Evolutionary conservation across 2,329 filamentous ascomycete genomes (phyloP).

Genomic region (Phymatotrichopsis omnivora): DNA sequence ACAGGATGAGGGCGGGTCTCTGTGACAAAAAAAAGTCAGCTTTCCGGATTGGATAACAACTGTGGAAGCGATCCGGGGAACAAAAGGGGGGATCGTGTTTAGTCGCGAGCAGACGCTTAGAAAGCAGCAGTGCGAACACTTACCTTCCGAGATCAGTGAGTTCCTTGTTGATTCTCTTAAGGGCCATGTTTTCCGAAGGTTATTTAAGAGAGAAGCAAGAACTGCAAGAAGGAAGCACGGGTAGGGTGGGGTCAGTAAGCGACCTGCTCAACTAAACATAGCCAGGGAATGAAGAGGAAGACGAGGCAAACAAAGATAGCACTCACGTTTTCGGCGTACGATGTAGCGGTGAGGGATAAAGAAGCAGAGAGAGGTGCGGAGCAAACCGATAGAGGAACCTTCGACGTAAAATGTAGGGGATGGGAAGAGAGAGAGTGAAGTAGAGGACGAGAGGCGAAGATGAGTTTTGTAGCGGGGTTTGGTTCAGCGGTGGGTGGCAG

Average conservation of each 20-base stretch:
- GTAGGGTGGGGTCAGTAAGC: slow-evolving; percentile 21
- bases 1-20: slow-evolving; percentile 97
- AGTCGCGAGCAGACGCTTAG: slow-evolving; percentile 2
- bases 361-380: neutral
- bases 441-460: slow-evolving; percentile 6
- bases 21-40: slow-evolving; percentile 38
- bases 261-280: neutral
- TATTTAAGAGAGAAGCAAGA: slow-evolving; percentile 10
- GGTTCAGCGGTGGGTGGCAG: slow-evolving; percentile 16
- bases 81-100: neutral
- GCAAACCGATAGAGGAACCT: slow-evolving; percentile 11
- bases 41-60: neutral
- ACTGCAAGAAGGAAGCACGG: neutral
- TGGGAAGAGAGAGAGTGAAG: slow-evolving; percentile 2
- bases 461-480: slow-evolving; percentile 13
- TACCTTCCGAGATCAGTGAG: slow-evolving; percentile 84
- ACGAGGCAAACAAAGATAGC: neutral
- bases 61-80: slow-evolving; percentile 1
- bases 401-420: slow-evolving; percentile 5
- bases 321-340: too few species aligned
- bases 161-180: slow-evolving; percentile 94
- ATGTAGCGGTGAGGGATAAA: too few species aligned
- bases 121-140: slow-evolving; percentile 34
- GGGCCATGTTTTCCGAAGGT: slow-evolving; percentile 47
- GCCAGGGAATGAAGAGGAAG: slow-evolving; percentile 1